Conservation (phyloP, 768 basidiomycete genomes). For the Albatrellus ellisii region DNA sequence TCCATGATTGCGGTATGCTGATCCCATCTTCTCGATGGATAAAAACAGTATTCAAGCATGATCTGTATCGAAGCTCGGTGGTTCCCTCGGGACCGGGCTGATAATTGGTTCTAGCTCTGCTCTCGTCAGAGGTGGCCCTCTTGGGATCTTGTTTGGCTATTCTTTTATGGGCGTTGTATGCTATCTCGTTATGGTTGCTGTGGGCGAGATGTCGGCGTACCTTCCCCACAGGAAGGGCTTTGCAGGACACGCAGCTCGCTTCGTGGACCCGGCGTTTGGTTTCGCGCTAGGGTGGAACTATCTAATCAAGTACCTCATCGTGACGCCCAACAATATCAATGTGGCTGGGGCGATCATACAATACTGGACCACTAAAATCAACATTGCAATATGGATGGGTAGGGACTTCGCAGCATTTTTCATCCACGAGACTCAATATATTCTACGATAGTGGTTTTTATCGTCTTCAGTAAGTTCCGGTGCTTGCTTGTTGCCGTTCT, state of each 20-base stretch:
- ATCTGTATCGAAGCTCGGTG: conserved; percentile 17
- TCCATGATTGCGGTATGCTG: conserved; percentile 26
- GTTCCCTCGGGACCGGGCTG: conserved; percentile 22
- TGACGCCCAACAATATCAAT: conserved; percentile 55
- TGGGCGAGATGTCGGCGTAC: conserved; percentile 26
- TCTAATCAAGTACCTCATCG: conserved; percentile 33
- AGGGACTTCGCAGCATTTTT: conserved; percentile 13
- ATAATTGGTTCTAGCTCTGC: conserved; percentile 40
- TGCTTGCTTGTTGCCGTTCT: background rate
- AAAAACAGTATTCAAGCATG: background rate
- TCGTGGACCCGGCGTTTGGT: conserved; percentile 54
- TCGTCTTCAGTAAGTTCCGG: conserved; percentile 33
- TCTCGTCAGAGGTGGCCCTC: conserved; percentile 38
- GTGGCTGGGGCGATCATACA: conserved; percentile 35
- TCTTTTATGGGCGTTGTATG: conserved; percentile 41
- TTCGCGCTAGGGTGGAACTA: conserved; percentile 60
- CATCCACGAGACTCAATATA: conserved; percentile 1
- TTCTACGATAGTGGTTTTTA: conserved; percentile 35
- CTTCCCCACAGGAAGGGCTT: conserved; percentile 48
- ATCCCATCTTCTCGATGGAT: background rate
- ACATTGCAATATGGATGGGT: conserved; percentile 48
- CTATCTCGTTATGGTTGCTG: conserved; percentile 44
- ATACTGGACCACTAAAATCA: conserved; percentile 22
- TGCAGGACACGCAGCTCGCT: conserved; percentile 46
- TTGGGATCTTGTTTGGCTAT: conserved; percentile 31